A percentile compares a stretch with the other conserved stretches of the same genome.
Evolutionary conservation across 2,329 filamentous ascomycete species (phyloP).

Genomic region (Alternaria panax): DNA sequence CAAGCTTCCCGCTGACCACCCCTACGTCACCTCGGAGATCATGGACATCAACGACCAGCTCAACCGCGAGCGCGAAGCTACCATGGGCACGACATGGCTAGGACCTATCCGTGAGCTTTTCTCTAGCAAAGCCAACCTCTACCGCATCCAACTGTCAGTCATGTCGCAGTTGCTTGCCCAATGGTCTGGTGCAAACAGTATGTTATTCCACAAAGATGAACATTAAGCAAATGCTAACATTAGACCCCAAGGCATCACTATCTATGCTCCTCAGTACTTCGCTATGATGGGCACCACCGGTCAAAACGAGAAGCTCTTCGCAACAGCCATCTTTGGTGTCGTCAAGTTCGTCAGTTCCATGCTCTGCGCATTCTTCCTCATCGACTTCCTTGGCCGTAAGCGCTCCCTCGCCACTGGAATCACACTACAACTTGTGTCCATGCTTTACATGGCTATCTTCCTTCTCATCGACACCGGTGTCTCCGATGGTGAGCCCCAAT

Average conservation of each 20-base stretch:
- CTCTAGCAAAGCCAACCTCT: slow-evolving; percentile 71
- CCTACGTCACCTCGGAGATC: slow-evolving; percentile 69
- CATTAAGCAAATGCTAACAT: not conserved
- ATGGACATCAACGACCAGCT: slow-evolving; percentile 70
- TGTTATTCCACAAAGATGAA: not conserved
- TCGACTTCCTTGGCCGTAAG: slow-evolving; percentile 81
- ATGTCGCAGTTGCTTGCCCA: slow-evolving; percentile 76
- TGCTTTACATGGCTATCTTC: slow-evolving; percentile 64
- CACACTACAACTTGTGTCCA: slow-evolving; percentile 57
- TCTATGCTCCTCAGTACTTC: slow-evolving; percentile 79
- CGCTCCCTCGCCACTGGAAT: slow-evolving; percentile 59
- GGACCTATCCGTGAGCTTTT: slow-evolving; percentile 75
- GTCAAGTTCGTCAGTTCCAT: slow-evolving; percentile 74
- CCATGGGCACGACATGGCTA: slow-evolving; percentile 68
- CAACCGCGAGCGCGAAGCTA: slow-evolving; percentile 75
- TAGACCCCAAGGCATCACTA: slow-evolving; percentile 59
- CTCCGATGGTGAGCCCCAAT: slow-evolving; percentile 58
- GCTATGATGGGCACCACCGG: slow-evolving; percentile 73
- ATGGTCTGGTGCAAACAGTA: slow-evolving; percentile 71
- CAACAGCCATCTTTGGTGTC: slow-evolving; percentile 78
- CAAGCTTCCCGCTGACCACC: slow-evolving; percentile 64
- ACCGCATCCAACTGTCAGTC: slow-evolving; percentile 73
- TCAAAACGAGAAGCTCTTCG: slow-evolving; percentile 71
- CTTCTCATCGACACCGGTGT: slow-evolving; percentile 67
- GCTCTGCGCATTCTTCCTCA: slow-evolving; percentile 76